Conservation (phyloP, 768 basidiomycete species). For the Termitomyces titanicus region DNA sequence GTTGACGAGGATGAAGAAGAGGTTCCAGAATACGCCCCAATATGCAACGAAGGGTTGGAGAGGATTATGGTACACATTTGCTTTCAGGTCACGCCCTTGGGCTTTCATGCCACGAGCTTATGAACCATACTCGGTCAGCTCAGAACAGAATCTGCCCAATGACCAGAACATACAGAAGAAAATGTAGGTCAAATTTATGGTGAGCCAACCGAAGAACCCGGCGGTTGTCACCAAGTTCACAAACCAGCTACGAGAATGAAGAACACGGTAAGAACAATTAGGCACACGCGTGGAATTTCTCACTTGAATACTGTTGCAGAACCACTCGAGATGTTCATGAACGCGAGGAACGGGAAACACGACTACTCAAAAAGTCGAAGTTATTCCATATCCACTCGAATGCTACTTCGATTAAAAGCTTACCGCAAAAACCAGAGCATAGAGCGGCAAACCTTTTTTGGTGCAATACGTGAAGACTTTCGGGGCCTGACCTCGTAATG, state of each 20-base stretch:
- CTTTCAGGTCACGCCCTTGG: conserved; percentile 61
- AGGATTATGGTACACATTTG: conserved; percentile 57
- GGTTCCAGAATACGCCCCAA: conserved; percentile 67
- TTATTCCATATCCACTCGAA: not conserved
- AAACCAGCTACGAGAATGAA: conserved; percentile 50
- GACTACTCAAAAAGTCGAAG: conserved; percentile 13
- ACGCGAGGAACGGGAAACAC: conserved; percentile 47
- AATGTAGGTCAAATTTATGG: conserved; percentile 70
- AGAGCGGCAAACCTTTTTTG: conserved; percentile 44
- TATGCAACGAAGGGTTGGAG: conserved; percentile 67
- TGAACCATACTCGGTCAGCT: conserved; percentile 8
- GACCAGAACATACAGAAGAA: conserved; percentile 52
- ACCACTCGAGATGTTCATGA: conserved; percentile 63
- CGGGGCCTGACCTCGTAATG: conserved; percentile 49
- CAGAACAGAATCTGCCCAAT: not conserved
- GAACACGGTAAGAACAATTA: not conserved
- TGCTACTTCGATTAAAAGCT: conserved; percentile 10
- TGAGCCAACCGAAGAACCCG: conserved; percentile 66
- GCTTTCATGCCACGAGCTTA: conserved; percentile 56
- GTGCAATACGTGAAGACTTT: conserved; percentile 41
- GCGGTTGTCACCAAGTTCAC: conserved; percentile 64
- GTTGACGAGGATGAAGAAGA: conserved; percentile 53
- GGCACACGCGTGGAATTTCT: not conserved
- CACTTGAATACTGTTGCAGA: conserved; percentile 57
- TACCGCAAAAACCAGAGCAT: conserved; percentile 33